phyloP scores from a whole-genome alignment of 306 rosid genomes.

The Prinsepia uniflora region DNA sequence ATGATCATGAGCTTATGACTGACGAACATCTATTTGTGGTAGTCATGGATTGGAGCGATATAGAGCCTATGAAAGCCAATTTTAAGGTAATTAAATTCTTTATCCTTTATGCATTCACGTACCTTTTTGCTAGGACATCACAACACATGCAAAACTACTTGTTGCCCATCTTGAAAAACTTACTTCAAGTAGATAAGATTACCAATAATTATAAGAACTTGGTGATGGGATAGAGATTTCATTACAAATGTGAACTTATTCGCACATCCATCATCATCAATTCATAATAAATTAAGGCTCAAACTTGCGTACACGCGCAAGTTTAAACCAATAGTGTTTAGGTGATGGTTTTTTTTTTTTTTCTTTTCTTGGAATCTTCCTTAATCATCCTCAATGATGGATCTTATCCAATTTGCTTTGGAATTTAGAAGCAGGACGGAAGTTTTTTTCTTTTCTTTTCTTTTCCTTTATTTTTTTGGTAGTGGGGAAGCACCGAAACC shows the following conservation, averaged over 20 bases:
- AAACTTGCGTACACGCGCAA: neutral
- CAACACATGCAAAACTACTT: neutral
- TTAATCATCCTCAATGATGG: constrained; percentile 9
- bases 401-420: constrained; percentile 45
- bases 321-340: neutral
- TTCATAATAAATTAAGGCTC: no score
- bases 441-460: constrained; percentile 1
- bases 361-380: constrained; percentile 26
- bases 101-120: neutral
- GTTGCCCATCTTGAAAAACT: neutral
- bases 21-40: neutral
- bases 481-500: constrained; percentile 58
- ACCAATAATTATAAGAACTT: neutral
- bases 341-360: neutral
- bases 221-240: no score
- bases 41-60: neutral
- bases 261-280: neutral
- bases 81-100: neutral
- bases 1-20: neutral
- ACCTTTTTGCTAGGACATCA: neutral
- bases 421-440: constrained; percentile 28
- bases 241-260: no score
- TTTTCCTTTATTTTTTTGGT: neutral
- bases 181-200: neutral
- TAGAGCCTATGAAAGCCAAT: neutral